Conservation (phyloP, 108 stramenopile species). For the Schizochytrium sp. region DNA sequence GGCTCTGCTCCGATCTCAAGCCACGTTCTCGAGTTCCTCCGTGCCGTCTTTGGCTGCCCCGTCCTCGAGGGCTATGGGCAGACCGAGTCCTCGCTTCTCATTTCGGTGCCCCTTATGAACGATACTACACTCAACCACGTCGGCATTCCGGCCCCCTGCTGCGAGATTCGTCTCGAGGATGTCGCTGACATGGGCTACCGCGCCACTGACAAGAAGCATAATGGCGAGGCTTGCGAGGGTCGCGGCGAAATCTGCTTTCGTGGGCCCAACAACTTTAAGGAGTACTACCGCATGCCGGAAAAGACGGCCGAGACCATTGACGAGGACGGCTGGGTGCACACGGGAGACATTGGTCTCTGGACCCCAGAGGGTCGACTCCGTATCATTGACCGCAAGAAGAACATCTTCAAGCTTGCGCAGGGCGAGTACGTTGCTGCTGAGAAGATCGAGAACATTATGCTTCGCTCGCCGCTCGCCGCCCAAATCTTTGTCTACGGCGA, state of each 20-base stretch:
- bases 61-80: constrained; percentile 92
- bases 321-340: constrained; percentile 86
- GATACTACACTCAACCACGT: constrained; percentile 80
- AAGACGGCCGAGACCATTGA: constrained; percentile 83
- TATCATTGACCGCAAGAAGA: constrained; percentile 96
- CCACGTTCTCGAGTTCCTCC: constrained; percentile 82
- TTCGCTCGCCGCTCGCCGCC: constrained; percentile 66
- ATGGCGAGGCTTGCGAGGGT: constrained; percentile 55
- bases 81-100: constrained; percentile 78
- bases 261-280: constrained; percentile 78
- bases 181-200: constrained; percentile 94
- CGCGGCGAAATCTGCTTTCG: constrained; percentile 89
- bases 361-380: constrained; percentile 72
- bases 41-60: constrained; percentile 72
- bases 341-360: constrained; percentile 94
- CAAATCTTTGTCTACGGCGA: constrained; percentile 92
- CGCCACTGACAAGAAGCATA: constrained; percentile 32
- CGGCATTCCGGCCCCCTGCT: constrained; percentile 68
- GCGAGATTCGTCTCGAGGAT: constrained; percentile 74
- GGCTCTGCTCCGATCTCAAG: constrained; percentile 81
- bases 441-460: constrained; percentile 86
- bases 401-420: constrained; percentile 93
- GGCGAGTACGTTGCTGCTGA: constrained; percentile 76
- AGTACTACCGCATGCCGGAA: constrained; percentile 89
- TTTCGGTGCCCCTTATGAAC: constrained; percentile 59